phyloP scores from a whole-genome alignment of 768 basidiomycete genomes.

The Tulasnella sp. region DNA sequence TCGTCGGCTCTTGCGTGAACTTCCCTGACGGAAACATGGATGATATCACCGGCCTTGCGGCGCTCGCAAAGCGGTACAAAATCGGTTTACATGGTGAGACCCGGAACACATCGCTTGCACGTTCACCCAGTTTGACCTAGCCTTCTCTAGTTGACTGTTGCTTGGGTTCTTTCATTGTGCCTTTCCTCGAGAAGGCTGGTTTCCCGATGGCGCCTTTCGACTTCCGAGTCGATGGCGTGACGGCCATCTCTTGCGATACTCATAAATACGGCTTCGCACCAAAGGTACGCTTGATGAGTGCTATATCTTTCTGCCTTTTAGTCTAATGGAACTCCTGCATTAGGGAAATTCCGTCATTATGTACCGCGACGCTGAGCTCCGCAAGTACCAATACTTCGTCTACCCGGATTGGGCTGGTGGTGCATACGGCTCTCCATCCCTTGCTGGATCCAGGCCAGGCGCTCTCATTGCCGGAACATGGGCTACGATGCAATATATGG shows the following conservation, averaged over 20 bases:
- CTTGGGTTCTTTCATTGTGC: slow-evolving; percentile 88
- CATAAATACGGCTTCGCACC: slow-evolving; percentile 96
- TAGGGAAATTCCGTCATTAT: slow-evolving; percentile 92
- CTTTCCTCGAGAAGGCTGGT: slow-evolving; percentile 80
- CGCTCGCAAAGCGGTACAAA: slow-evolving; percentile 67
- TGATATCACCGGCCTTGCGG: slow-evolving; percentile 73
- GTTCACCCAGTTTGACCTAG: neutral
- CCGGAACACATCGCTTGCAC: neutral
- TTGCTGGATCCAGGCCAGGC: slow-evolving; percentile 91
- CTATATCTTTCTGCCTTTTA: neutral
- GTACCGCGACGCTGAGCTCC: slow-evolving; percentile 76
- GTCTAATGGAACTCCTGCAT: neutral
- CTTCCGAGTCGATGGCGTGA: slow-evolving; percentile 87
- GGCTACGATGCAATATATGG: slow-evolving; percentile 95
- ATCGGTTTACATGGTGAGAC: slow-evolving; percentile 64
- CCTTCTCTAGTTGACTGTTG: slow-evolving; percentile 72
- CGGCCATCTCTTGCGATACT: slow-evolving; percentile 92
- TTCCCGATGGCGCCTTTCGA: slow-evolving; percentile 76
- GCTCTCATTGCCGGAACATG: slow-evolving; percentile 91
- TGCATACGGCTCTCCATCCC: slow-evolving; percentile 83
- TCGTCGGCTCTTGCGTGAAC: slow-evolving; percentile 82
- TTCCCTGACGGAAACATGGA: slow-evolving; percentile 86
- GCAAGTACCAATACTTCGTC: slow-evolving; percentile 82
- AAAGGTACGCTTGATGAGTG: slow-evolving; percentile 53
- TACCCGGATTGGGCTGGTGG: slow-evolving; percentile 81